Base-by-base conservation (phyloP, 2,329 filamentous ascomycete genomes). In the Emmonsia crescens region DNA sequence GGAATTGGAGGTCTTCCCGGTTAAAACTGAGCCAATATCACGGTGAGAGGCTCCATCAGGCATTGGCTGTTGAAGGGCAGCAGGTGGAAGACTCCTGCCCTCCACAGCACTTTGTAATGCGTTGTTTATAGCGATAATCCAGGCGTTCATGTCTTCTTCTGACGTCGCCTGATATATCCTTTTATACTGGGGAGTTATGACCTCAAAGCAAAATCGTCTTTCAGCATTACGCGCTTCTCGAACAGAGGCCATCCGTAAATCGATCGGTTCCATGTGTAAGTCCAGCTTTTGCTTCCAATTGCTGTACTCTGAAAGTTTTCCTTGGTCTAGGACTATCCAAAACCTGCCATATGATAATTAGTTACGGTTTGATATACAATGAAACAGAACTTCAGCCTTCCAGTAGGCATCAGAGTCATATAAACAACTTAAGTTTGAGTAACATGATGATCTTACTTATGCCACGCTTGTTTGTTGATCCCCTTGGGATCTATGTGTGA, bases 281-380 rank as follows among this genome's bases (percentile, higher is more conserved):
- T 99, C 94, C 29, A 99, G 83, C 73, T 86, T 93, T 73, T 99
- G 91, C 76, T 99, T 99, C 94, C 94, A 99, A 74, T 99, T 97
- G 73, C 92, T 96, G 76, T 99, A 99, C 72, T 99, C 94, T 1
- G 93, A 96, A 19, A 99, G 82, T 73, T 94, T 96, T 29, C 94
- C 94, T 75, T 96, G 92, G 72, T 97, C 95, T 52, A 99, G 81
- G 1, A 99, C 94, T 66, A 99, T 95, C 94, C 94, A 99, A 76
- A 97, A 99, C 72, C 91, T 95, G 68, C 14, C 31, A 21, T 24
- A 52, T 46, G 38, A 59, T 38, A 31, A 64, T 66, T 49, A 48
- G 49, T 64, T n/a, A 48, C 51, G 54, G 27, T 29, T 38, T 48
- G 40, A 31, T 40, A 58, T 31, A 57, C 55, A 31, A 48, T n/a